Evolutionary conservation across 345 rosid genomes (phyloP), one percentile per base, ranked within the genome.

Genomic region (Eucalyptus globulus): DNA sequence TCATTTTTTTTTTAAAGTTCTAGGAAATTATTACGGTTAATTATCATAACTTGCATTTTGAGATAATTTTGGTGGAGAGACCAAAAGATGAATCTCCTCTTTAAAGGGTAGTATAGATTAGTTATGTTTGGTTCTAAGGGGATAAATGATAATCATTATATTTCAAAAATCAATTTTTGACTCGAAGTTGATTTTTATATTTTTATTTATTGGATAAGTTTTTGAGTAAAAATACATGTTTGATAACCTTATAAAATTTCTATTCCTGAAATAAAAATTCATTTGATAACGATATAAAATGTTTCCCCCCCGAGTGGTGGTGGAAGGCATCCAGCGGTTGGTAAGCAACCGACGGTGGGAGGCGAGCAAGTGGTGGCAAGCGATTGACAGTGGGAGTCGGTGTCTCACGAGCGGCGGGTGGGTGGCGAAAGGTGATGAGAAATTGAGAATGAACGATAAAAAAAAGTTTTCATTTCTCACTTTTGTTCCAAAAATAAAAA

Each of bases 311-410:
- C 1, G 2, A 53, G 56, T 53, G 24, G 10, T 53, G 1, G 2
- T 17, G 56, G 22, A 1, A 17, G 2, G 4, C 54, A 14, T 50
- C 53, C 6, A 2, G 0, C 7, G 1, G 0, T 14, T 0, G 7
- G 17, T 1, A 50, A 0, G 53, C 19, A 0, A 50, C 3, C 0
- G 16, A 5, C 3, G 3, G 0, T 2, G 7, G 2, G 53, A 3
- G 53, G 53, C 3, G 1, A 3, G 19, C 53, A 6, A 6, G 51
- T 49, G 51, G 51, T 49, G 51, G 51, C 3, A 49, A 0, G 54
- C 8, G 3, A 0, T 53, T 2, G 0, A 1, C 0, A 53, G 0
- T 53, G 24, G 56, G 24, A 53, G 4, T 19, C 0, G 2, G 5
- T 0, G 1, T 53, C 56, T 0, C 4, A 53, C 1, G 4, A 53